A percentile compares a stretch with the other conserved stretches of the same genome.
These are phyloP conservation scores for Citeromyces siamensis DNA, from an alignment of 1,139 yeast genomes.

Conservation along the genomic window DNA sequence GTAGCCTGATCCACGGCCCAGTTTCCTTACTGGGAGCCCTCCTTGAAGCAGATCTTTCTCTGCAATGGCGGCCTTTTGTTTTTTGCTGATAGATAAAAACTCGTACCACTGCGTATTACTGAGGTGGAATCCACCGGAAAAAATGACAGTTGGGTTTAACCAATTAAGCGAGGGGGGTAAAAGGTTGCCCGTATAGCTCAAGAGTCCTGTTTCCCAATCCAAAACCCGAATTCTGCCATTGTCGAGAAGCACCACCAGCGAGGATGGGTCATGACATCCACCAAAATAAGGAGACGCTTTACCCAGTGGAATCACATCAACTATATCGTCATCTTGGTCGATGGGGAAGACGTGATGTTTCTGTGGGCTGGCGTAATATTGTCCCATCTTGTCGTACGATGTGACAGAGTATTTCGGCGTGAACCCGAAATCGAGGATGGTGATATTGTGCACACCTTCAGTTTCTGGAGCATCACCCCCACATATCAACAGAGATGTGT, in stretches of 20 bases:
- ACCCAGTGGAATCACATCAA: slow-evolving; percentile 38
- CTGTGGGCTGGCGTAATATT: slow-evolving; percentile 58
- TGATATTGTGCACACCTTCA: slow-evolving; percentile 40
- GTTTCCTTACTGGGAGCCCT: slow-evolving; percentile 62
- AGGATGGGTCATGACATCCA: slow-evolving; percentile 59
- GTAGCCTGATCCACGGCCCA: slow-evolving; percentile 50
- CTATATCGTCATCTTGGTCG: slow-evolving; percentile 28
- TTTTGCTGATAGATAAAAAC: slow-evolving; percentile 38
- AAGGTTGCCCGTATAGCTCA: slow-evolving; percentile 41
- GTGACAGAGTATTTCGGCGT: slow-evolving; percentile 74
- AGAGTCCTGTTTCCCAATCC: slow-evolving; percentile 41
- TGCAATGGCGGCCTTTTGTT: slow-evolving; percentile 21
- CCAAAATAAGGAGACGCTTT: slow-evolving; percentile 50
- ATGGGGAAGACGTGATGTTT: slow-evolving; percentile 42
- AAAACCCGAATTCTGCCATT: slow-evolving; percentile 45
- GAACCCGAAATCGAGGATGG: slow-evolving; percentile 64
- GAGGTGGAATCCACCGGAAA: slow-evolving; percentile 38
- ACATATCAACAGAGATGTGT: slow-evolving; percentile 57
- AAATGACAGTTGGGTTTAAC: slow-evolving; percentile 65
- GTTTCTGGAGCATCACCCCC: slow-evolving; percentile 45
- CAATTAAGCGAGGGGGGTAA: slow-evolving; percentile 75
- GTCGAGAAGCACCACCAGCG: slow-evolving; percentile 43
- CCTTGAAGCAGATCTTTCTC: slow-evolving; percentile 51
- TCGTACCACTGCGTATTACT: slow-evolving; percentile 68
- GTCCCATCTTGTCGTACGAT: slow-evolving; percentile 72